Percentiles rank a stretch among this genome's conserved stretches.
Evolutionary conservation across 2,329 filamentous ascomycete genomes (phyloP).

Genomic region (Tetracladium maxilliforme): DNA sequence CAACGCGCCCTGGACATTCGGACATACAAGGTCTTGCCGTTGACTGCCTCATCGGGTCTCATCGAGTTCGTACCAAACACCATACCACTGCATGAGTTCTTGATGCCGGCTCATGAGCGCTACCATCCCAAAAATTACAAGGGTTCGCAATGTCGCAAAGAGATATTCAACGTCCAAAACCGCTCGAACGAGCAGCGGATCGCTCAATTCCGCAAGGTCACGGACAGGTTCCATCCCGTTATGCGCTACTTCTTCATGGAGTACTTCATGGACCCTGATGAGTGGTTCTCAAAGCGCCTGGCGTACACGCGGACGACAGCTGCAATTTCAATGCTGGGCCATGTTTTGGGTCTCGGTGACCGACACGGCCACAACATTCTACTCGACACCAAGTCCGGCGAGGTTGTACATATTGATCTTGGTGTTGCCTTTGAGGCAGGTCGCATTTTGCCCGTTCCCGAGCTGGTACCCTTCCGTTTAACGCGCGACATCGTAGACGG

Average conservation of each 20-base stretch:
- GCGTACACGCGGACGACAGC: conserved; percentile 90
- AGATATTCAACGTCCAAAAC: conserved; percentile 60
- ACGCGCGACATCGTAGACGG: conserved; percentile 92
- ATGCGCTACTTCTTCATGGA: conserved; percentile 98
- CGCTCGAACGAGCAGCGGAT: conserved; percentile 58
- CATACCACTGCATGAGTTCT: conserved; percentile 77
- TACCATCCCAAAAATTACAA: conserved; percentile 81
- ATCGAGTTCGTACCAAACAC: conserved; percentile 97
- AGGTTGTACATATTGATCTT: conserved; percentile 93
- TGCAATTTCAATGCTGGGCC: conserved; percentile 86
- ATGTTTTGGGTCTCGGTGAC: conserved; percentile 85
- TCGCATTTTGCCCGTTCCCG: conserved; percentile 84
- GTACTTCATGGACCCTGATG: conserved; percentile 81
- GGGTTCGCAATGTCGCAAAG: conserved; percentile 59
- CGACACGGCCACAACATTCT: conserved; percentile 95
- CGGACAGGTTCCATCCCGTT: conserved; percentile 75
- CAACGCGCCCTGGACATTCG: conserved; percentile 82
- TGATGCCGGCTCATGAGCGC: conserved; percentile 77
- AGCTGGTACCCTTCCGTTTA: conserved; percentile 88
- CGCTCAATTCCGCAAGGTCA: conserved; percentile 62
- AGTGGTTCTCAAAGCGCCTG: conserved; percentile 82
- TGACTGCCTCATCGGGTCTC: conserved; percentile 72
- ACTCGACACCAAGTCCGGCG: conserved; percentile 75
- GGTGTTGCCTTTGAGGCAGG: conserved; percentile 96
- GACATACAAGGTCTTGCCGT: conserved; percentile 91